Conservation (phyloP, 2,329 filamentous ascomycete genomes). For the Cercospora zeina region DNA sequence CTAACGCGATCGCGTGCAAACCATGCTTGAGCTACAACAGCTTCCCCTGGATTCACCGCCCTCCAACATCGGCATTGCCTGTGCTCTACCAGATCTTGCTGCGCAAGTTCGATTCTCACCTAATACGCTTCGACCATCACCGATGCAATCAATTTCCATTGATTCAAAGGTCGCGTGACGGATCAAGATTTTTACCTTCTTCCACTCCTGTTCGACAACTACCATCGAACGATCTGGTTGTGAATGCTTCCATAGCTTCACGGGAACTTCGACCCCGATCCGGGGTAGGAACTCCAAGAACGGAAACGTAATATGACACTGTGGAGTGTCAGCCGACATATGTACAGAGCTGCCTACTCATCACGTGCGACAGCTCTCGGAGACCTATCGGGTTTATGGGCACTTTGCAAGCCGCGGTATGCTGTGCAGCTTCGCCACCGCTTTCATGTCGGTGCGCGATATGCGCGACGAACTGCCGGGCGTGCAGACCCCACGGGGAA, state of each 20-base stretch:
- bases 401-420: not conserved
- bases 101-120: not conserved
- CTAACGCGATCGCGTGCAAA: not conserved
- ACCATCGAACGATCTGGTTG: not conserved
- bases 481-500: not conserved
- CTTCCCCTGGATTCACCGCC: not conserved
- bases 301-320: not conserved
- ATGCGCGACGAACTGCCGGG: not conserved
- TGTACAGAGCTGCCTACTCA: not conserved
- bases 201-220: not conserved
- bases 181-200: not conserved
- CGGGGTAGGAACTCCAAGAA: not conserved
- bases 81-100: not conserved
- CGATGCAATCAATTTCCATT: not conserved
- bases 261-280: not conserved
- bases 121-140: constrained; percentile 2
- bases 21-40: not conserved
- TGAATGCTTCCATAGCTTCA: not conserved
- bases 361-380: not conserved
- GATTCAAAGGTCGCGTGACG: not conserved
- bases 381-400: not conserved
- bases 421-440: constrained; percentile 1
- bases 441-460: not conserved
- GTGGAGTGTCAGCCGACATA: not conserved
- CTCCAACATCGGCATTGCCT: not conserved